Base-by-base conservation (phyloP, 1,139 yeast genomes). In the Kazachstania sp. region DNA sequence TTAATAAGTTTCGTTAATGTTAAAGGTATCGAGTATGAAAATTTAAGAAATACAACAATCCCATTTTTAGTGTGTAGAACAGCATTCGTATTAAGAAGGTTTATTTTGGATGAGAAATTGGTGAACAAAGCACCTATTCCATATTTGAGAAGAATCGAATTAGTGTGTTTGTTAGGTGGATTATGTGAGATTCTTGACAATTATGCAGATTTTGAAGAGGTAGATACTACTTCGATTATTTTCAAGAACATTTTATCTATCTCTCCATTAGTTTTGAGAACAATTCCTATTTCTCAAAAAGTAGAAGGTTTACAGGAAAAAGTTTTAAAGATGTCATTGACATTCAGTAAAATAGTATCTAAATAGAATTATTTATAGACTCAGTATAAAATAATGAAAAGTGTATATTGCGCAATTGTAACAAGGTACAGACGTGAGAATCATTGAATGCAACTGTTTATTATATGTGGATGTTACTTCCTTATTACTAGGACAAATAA, bases 61-160 rank as follows among this genome's bases (percentile, higher is more conserved):
- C 73, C 75, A 1, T 75, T 66, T 49, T 63, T 79, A 36, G 60
- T 72, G 0, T 67, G 76, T 11, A 70, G 88, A 37, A 65, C 72
- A 9, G 74, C 79, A 0, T 67, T 79, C 49, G 72, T 75, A 0
- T 60, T 83, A 34, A 68, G 77, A 45, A 74, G 75, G 46, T 78
- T 72, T 50, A 65, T 79, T 8, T 72, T 78, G 2, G 81, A 79
- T 51, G 73, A 71, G 44, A 73, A 71, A 13, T 60, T 81, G 6
- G 60, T 79, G 8, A 75, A 78, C 28, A 63, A 59, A 19, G 71
- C 71, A 37, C 88, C 90, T 1, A 66, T 78, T 38, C 74, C 83
- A 0, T 67, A 70, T 32, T 63, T 79, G 13, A 79, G 79, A 49
- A 71, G 72, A 30, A 56, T 62, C 9, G 87, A 81, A 55, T 56